Conservation (phyloP, 768 basidiomycete genomes). For the Russula dissimulans region DNA sequence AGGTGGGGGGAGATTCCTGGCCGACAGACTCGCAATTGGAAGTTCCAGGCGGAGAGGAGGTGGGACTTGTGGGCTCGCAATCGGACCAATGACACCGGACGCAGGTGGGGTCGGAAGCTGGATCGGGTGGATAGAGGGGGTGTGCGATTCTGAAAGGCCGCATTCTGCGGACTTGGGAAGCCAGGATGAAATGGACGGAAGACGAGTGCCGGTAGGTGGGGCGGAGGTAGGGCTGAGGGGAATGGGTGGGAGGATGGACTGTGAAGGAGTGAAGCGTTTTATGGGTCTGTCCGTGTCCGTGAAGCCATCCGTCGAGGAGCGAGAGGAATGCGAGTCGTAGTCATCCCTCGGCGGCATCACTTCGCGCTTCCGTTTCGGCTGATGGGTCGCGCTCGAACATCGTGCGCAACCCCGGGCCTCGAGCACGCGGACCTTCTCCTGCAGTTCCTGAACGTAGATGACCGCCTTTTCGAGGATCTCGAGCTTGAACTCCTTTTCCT, state of each 20-base stretch:
- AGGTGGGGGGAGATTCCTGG: not conserved
- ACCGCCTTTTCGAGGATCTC: slow-evolving; percentile 20
- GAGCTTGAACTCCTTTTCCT: slow-evolving; percentile 21
- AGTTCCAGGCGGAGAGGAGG: slow-evolving; percentile 19
- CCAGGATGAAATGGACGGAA: slow-evolving; percentile 20
- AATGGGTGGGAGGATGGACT: not conserved
- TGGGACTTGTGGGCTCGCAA: slow-evolving; percentile 16
- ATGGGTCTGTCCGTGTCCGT: not conserved
- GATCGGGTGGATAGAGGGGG: slow-evolving; percentile 1
- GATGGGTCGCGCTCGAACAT: slow-evolving; percentile 1
- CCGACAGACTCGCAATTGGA: slow-evolving; percentile 6
- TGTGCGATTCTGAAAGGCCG: not conserved
- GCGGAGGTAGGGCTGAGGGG: not conserved
- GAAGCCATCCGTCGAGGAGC: not conserved
- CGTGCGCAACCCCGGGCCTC: slow-evolving; percentile 6
- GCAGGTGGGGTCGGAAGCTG: slow-evolving; percentile 19
- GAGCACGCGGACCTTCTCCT: slow-evolving; percentile 17
- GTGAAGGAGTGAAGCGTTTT: slow-evolving; percentile 3
- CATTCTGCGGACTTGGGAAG: slow-evolving; percentile 4
- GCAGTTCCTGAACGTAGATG: slow-evolving; percentile 19
- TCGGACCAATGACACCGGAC: slow-evolving; percentile 12
- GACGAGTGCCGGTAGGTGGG: slow-evolving; percentile 2
- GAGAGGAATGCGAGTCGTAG: not conserved
- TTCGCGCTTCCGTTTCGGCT: slow-evolving; percentile 13
- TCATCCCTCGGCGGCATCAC: slow-evolving; percentile 6